These are phyloP conservation scores for Ceratobasidium theobromae DNA, from an alignment of 1,284 basidiomycete genomes.

Conservation along the genomic window DNA sequence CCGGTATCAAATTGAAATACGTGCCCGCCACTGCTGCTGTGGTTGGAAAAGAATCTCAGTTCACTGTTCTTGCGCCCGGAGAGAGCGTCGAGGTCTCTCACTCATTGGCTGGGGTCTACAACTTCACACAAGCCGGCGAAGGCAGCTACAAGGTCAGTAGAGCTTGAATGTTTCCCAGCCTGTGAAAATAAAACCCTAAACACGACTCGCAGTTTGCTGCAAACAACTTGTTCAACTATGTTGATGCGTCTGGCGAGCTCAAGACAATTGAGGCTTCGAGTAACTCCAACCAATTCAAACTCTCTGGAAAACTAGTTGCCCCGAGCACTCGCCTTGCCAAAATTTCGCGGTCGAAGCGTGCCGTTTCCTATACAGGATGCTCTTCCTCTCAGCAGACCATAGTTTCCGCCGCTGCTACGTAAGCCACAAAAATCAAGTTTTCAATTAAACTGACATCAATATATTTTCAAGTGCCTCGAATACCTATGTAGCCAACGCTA, in stretches of 20 bases:
- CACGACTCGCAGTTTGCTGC: constrained; percentile 14
- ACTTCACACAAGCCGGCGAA: constrained; percentile 32
- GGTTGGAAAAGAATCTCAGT: not conserved
- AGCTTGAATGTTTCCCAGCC: not conserved
- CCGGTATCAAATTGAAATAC: constrained; percentile 2
- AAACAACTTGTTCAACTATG: constrained; percentile 22
- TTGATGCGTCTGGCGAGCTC: constrained; percentile 16
- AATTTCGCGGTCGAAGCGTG: not conserved
- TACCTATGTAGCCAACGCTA: constrained; percentile 26
- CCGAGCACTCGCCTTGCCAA: not conserved
- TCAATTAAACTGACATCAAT: not conserved
- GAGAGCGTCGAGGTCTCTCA: constrained; percentile 32
- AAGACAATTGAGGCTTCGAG: constrained; percentile 20
- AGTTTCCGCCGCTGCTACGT: constrained; percentile 29
- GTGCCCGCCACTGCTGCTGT: not conserved
- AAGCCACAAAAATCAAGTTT: not conserved
- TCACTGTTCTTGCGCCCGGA: constrained; percentile 32
- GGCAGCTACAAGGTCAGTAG: constrained; percentile 12
- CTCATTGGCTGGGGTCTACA: constrained; percentile 33
- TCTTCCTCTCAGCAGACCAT: constrained; percentile 4
- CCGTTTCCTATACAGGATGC: constrained; percentile 26
- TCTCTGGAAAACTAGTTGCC: constrained; percentile 31
- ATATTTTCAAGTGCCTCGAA: not conserved
- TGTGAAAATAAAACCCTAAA: not conserved
- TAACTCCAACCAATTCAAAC: constrained; percentile 11